A percentile compares a stretch with the other conserved stretches of the same genome.
These are phyloP conservation scores for Platanthera guangdongensis DNA, from an alignment of 106 monocot species.

Conservation along the genomic window DNA sequence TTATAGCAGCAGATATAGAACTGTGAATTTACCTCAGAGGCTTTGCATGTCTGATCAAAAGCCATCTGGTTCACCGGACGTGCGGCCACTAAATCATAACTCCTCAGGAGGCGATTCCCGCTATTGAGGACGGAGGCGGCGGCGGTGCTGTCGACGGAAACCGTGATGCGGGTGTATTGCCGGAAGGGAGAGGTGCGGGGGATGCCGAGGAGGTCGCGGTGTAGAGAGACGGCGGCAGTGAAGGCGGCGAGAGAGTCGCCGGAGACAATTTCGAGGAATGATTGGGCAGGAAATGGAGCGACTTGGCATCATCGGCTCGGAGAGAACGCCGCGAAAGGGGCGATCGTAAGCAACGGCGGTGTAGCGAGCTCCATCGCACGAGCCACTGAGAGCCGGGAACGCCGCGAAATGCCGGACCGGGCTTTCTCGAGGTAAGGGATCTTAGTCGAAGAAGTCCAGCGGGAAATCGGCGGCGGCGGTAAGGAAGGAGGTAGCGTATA, in stretches of 20 bases:
- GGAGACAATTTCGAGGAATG: conserved; percentile 43
- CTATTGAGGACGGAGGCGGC: conserved; percentile 20
- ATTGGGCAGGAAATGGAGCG: conserved; percentile 32
- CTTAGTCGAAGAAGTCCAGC: conserved; percentile 82
- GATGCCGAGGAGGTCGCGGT: conserved; percentile 34
- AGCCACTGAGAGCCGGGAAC: conserved; percentile 33
- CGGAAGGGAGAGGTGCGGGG: conserved; percentile 26
- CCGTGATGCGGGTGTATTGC: conserved; percentile 52
- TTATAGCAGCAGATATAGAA: neutral
- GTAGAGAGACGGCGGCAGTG: conserved; percentile 22
- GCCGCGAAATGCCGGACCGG: neutral
- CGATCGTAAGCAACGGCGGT: conserved; percentile 67
- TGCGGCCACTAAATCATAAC: conserved; percentile 65
- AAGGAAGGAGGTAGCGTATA: neutral
- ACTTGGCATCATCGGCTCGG: conserved; percentile 57
- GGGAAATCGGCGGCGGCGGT: neutral
- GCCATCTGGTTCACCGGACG: conserved; percentile 52
- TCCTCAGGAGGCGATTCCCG: conserved; percentile 40
- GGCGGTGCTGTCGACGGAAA: conserved; percentile 16
- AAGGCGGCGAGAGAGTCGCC: conserved; percentile 32
- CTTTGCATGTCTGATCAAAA: conserved; percentile 65
- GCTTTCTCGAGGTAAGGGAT: conserved; percentile 50
- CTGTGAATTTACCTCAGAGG: conserved; percentile 34
- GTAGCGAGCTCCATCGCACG: conserved; percentile 70
- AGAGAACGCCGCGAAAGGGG: conserved; percentile 50